phyloP scores from a whole-genome alignment of 2,329 filamentous ascomycete species.

The Alternaria metachromatica region DNA sequence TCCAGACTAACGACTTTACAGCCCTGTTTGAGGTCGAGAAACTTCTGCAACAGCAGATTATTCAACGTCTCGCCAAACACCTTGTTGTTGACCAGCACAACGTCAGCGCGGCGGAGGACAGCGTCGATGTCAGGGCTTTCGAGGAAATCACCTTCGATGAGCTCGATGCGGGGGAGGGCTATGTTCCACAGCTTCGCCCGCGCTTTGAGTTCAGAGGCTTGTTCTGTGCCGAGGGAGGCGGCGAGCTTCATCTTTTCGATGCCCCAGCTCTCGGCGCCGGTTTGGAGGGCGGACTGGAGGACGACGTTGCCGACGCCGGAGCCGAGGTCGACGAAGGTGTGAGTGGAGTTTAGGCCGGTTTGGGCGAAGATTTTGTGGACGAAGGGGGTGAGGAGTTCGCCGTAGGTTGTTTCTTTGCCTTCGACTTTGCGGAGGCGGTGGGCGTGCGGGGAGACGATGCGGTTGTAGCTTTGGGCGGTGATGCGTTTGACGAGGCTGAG shows the following conservation, averaged over 20 bases:
- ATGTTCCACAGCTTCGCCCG: constrained; percentile 91
- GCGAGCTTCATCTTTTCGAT: constrained; percentile 96
- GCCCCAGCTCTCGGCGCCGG: constrained; percentile 93
- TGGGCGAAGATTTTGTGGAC: constrained; percentile 81
- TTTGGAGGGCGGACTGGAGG: constrained; percentile 88
- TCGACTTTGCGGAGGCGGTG: constrained; percentile 84
- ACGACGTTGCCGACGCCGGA: constrained; percentile 97
- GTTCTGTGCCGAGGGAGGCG: constrained; percentile 78
- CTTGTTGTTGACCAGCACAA: constrained; percentile 98
- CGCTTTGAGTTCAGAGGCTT: constrained; percentile 82
- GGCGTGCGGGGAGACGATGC: constrained; percentile 88
- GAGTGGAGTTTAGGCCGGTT: constrained; percentile 77
- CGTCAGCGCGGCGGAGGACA: constrained; percentile 82
- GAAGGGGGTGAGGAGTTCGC: constrained; percentile 86
- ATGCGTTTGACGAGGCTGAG: constrained; percentile 75
- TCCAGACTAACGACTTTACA: constrained; percentile 91
- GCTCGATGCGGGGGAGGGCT: constrained; percentile 75
- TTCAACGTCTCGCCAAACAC: constrained; percentile 91
- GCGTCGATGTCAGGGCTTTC: constrained; percentile 72
- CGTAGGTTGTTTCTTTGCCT: constrained; percentile 92
- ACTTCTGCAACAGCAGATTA: constrained; percentile 82
- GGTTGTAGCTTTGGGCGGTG: constrained; percentile 85
- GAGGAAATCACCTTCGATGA: constrained; percentile 85
- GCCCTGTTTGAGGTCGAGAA: constrained; percentile 89
- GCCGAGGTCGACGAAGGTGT: constrained; percentile 92